phyloP scores from a whole-genome alignment of 116 monocot species.

The Thalassia testudinum region DNA sequence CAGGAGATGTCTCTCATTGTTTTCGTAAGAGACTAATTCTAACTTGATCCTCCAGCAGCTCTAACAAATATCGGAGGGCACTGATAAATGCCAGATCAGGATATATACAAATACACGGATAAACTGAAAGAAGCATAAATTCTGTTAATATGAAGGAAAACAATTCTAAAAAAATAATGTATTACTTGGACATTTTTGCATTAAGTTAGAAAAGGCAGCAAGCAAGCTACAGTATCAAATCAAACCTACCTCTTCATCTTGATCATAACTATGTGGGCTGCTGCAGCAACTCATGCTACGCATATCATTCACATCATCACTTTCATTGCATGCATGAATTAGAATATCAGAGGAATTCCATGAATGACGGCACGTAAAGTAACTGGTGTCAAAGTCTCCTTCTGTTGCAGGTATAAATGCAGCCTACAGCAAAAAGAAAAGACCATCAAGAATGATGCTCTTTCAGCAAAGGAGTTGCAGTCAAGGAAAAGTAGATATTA shows the following conservation, averaged over 20 bases:
- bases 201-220: background rate
- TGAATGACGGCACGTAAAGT: slow-evolving; percentile 61
- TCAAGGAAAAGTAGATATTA: background rate
- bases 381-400: slow-evolving; percentile 84
- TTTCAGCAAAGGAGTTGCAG: no score
- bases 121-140: background rate
- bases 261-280: slow-evolving; percentile 35
- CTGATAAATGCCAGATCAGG: background rate
- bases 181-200: no score
- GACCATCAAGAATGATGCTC: no score
- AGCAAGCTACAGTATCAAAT: background rate
- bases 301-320: slow-evolving; percentile 31
- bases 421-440: slow-evolving; percentile 32
- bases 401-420: slow-evolving; percentile 78
- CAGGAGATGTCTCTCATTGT: no score
- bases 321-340: slow-evolving; percentile 16
- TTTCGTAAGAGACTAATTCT: no score
- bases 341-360: slow-evolving; percentile 47
- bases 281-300: slow-evolving; percentile 52
- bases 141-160: background rate
- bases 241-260: slow-evolving; percentile 56
- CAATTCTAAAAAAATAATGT: no score
- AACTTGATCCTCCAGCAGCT: no score
- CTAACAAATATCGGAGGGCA: background rate
- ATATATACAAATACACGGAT: background rate